phyloP scores from a whole-genome alignment of 306 rosid species.

The Prunus kanzakura region DNA sequence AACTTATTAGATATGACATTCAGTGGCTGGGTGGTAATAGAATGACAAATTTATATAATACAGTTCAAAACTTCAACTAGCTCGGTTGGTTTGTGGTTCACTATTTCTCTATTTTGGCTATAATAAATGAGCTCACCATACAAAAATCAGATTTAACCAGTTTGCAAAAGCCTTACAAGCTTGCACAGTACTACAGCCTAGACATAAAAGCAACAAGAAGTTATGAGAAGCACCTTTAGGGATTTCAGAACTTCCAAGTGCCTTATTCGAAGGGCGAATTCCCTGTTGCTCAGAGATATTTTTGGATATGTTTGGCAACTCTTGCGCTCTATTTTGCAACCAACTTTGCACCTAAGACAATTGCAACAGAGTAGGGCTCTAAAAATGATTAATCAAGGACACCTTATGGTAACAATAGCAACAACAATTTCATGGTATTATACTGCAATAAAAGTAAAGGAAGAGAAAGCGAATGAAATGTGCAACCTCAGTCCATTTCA shows the following conservation, averaged over 20 bases:
- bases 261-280: conserved; percentile 36
- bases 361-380: background rate
- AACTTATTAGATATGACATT: background rate
- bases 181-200: background rate
- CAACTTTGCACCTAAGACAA: conserved; percentile 62
- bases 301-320: conserved; percentile 36
- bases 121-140: background rate
- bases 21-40: background rate
- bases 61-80: background rate
- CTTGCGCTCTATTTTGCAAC: conserved; percentile 59
- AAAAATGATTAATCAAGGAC: background rate
- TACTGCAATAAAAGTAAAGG: background rate
- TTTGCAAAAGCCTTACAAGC: background rate
- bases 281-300: conserved; percentile 28
- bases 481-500: conserved; percentile 79
- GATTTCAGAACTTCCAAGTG: conserved; percentile 33
- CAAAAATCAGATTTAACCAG: conserved; percentile 1
- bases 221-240: conserved; percentile 37
- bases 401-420: background rate
- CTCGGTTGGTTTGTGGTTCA: background rate
- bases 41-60: background rate
- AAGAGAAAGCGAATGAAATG: conserved; percentile 12
- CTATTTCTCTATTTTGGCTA: background rate
- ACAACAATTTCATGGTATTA: conserved; percentile 1
- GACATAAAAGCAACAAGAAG: conserved; percentile 7